Conservation (phyloP, 345 rosid genomes). For the Turritis glabra region DNA sequence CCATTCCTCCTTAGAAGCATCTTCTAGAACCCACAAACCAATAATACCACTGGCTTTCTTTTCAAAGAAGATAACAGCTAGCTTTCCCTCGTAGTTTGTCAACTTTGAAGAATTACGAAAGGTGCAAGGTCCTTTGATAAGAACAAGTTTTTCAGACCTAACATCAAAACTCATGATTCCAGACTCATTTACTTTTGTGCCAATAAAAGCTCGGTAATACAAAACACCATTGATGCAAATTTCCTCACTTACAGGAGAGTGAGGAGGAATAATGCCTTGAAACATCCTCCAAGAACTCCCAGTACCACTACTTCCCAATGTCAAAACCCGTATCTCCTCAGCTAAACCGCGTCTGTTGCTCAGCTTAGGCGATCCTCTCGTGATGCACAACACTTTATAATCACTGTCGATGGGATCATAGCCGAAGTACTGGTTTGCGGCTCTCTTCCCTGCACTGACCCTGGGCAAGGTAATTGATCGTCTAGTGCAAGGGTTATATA, state of each 20-base stretch:
- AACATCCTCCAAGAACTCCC: not conserved
- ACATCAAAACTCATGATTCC: slow-evolving; percentile 16
- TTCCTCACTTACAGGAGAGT: not conserved
- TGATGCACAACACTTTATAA: slow-evolving; percentile 7
- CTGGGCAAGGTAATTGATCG: not conserved
- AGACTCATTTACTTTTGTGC: not conserved
- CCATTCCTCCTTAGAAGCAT: slow-evolving; percentile 1
- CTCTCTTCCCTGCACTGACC: not conserved
- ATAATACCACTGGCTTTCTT: not conserved
- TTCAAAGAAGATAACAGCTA: not conserved
- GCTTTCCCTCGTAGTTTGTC: slow-evolving; percentile 12
- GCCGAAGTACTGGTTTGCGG: not conserved
- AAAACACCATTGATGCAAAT: not conserved
- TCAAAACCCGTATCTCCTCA: slow-evolving; percentile 7
- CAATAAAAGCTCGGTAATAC: not conserved
- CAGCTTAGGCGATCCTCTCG: not conserved
- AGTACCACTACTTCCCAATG: not conserved
- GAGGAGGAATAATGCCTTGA: not conserved
- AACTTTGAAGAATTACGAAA: not conserved
- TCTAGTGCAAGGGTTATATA: slow-evolving; percentile 19
- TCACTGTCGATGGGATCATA: not conserved
- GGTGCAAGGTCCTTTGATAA: slow-evolving; percentile 2
- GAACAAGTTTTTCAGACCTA: slow-evolving; percentile 6
- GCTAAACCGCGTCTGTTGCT: not conserved
- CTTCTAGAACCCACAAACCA: slow-evolving; percentile 2